Conservation (phyloP, 108 stramenopile genomes). For the Poteriospumella lacustris region DNA sequence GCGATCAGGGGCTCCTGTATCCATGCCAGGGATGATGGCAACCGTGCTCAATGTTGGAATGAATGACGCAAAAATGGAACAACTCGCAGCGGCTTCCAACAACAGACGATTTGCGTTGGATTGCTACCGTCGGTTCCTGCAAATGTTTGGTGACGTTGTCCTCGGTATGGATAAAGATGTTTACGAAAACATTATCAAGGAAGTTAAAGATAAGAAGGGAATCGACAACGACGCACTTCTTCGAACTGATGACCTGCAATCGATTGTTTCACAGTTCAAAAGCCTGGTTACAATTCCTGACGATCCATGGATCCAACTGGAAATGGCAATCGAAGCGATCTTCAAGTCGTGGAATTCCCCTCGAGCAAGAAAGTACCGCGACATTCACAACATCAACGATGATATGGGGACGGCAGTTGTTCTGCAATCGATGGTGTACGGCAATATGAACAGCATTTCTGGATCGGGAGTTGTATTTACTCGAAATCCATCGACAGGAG, state of each 20-base stretch:
- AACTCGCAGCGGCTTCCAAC: constrained; percentile 54
- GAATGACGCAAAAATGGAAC: constrained; percentile 67
- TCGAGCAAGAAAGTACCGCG: neutral
- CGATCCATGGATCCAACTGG: constrained; percentile 21
- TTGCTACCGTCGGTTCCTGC: constrained; percentile 68
- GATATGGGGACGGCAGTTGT: neutral
- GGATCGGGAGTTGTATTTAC: constrained; percentile 24
- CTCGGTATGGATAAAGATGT: constrained; percentile 64
- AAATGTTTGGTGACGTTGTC: constrained; percentile 79
- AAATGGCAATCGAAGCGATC: constrained; percentile 4
- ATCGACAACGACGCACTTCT: neutral
- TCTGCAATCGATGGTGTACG: constrained; percentile 26
- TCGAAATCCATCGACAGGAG: constrained; percentile 1
- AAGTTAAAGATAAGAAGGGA: neutral
- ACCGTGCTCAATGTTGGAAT: constrained; percentile 71
- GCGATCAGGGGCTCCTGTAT: constrained; percentile 14
- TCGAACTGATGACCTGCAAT: neutral
- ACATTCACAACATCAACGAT: neutral
- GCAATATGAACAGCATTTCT: constrained; percentile 18
- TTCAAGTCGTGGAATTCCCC: constrained; percentile 9
- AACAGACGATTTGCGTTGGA: constrained; percentile 74
- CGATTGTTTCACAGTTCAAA: constrained; percentile 1
- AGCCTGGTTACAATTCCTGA: neutral
- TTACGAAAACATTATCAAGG: constrained; percentile 57
- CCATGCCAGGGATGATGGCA: constrained; percentile 27